Percentiles rank a stretch among this genome's conserved stretches.
These are phyloP conservation scores for Agaricus blazei DNA, from an alignment of 768 basidiomycete species.

Conservation along the genomic window DNA sequence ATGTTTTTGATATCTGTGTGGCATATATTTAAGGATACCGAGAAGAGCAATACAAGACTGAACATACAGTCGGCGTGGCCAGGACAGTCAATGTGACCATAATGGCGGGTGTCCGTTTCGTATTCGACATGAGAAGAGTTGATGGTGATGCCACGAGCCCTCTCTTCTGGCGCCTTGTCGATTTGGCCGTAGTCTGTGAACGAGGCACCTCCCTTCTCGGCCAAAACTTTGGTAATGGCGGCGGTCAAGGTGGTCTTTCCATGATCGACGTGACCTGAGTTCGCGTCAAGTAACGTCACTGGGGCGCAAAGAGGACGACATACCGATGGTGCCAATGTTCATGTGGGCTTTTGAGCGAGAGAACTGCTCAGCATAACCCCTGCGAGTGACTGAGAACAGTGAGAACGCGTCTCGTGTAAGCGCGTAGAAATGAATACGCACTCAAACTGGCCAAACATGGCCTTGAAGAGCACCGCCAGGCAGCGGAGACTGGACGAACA, in stretches of 20 bases:
- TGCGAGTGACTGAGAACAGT: conserved; percentile 36
- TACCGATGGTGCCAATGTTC: conserved; percentile 94
- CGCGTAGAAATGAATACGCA: conserved; percentile 13
- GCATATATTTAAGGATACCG: conserved; percentile 10
- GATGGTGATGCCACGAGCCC: conserved; percentile 99
- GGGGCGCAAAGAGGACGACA: conserved; percentile 13
- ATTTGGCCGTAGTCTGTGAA: conserved; percentile 98
- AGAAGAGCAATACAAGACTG: conserved; percentile 4
- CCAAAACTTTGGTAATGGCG: conserved; percentile 90
- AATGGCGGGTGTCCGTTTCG: conserved; percentile 85
- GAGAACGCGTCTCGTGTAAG: conserved; percentile 1
- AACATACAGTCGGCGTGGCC: conserved; percentile 89
- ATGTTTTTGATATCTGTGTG: conserved; percentile 92
- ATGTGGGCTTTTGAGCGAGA: conserved; percentile 82
- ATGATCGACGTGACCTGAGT: conserved; percentile 88
- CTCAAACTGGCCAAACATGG: conserved; percentile 24
- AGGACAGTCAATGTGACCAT: conserved; percentile 97
- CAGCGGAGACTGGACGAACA: conserved; percentile 24
- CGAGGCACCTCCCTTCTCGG: conserved; percentile 67
- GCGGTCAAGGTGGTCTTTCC: conserved; percentile 98
- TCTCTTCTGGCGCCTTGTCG: conserved; percentile 99
- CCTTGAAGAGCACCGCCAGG: conserved; percentile 31
- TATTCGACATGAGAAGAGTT: conserved; percentile 99
- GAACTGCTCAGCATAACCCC: conserved; percentile 78
- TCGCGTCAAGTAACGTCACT: neutral